phyloP scores from a whole-genome alignment of 495 filamentous ascomycete species.

The Hypomontagnella monticulosa region DNA sequence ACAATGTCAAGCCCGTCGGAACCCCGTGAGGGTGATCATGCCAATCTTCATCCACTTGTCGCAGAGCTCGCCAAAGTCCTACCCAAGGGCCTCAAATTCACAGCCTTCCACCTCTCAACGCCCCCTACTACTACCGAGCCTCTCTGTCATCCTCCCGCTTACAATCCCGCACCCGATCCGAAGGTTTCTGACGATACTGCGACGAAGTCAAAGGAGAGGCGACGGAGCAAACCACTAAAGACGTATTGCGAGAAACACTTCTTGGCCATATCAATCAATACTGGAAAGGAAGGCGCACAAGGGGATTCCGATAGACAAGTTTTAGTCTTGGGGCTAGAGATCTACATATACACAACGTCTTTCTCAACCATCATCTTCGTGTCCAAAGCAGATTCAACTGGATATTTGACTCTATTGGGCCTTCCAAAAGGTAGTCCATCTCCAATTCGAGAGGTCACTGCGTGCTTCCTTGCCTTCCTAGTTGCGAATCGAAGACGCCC shows the following conservation, averaged over 20 bases:
- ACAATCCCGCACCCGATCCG: slow-evolving; percentile 61
- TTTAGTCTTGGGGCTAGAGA: slow-evolving; percentile 62
- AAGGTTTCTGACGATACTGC: neutral
- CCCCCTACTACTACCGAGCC: slow-evolving; percentile 75
- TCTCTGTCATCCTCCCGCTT: slow-evolving; percentile 81
- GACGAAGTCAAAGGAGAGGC: slow-evolving; percentile 18
- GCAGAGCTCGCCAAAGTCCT: slow-evolving; percentile 72
- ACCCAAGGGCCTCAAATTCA: slow-evolving; percentile 74
- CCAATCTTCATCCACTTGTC: slow-evolving; percentile 47
- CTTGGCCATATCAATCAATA: slow-evolving; percentile 72
- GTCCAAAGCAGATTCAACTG: slow-evolving; percentile 96
- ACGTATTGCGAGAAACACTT: slow-evolving; percentile 94
- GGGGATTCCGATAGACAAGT: slow-evolving; percentile 33
- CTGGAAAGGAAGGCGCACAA: slow-evolving; percentile 7
- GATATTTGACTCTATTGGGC: slow-evolving; percentile 75
- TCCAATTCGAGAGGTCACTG: slow-evolving; percentile 74
- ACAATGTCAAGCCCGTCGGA: slow-evolving; percentile 40
- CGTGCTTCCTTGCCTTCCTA: slow-evolving; percentile 79
- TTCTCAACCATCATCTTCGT: slow-evolving; percentile 89
- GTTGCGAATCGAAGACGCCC: slow-evolving; percentile 70
- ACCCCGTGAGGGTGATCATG: slow-evolving; percentile 39
- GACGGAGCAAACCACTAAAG: slow-evolving; percentile 46
- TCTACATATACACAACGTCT: slow-evolving; percentile 77
- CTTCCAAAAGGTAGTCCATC: slow-evolving; percentile 71
- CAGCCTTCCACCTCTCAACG: slow-evolving; percentile 87